Base-by-base conservation (phyloP, 1,139 yeast genomes). In the Suhomyces terraborum region DNA sequence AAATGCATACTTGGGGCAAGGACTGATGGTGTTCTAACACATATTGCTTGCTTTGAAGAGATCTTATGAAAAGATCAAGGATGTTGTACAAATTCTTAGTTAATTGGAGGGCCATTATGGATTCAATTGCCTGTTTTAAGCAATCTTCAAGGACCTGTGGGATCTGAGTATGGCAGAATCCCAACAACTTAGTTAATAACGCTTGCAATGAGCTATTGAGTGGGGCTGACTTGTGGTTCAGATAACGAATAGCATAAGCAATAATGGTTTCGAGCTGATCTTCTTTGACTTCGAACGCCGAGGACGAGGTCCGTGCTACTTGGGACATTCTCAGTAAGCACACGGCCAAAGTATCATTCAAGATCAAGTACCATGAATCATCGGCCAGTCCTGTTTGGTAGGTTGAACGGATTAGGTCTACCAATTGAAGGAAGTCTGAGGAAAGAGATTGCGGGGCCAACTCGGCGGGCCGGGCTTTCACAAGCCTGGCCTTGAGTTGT, bases 211-310 rank as follows among this genome's bases (percentile, higher is more conserved):
- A 83, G 50, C 83, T 85, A 6, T 83, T 80, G 25, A 86, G 62
- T 0, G 94, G 82, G 1, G 87, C 80, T 4, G 85, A 82, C 1
- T 88, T 77, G 39, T 81, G 86, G 40, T 80, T 80, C 80, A 89
- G 80, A 53, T 79, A 81, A 49, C 81, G 88, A 35, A 83, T 63
- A 8, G 84, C 73, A 55, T 77, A 83, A 25, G 68, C 67, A 53
- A 82, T 82, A 3, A 64, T 42, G 42, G 2, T 27, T 16, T n/a
- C 26, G 20, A 36, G 49, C 44, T 35, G 33, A 24, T 35, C 35
- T 23, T 29, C 9, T 1, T 31, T 16, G 13, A 38, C 19, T 18
- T 44, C 34, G 29, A 43, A 48, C 27, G 21, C 8, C 19, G 35
- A 10, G 9, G 25, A n/a, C n/a, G n/a, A 4, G 6, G 10, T 31